Percentiles rank a stretch among this genome's conserved stretches.
These are phyloP conservation scores for Malassezia caprae DNA, from an alignment of 1,284 basidiomycete species.

Conservation along the genomic window DNA sequence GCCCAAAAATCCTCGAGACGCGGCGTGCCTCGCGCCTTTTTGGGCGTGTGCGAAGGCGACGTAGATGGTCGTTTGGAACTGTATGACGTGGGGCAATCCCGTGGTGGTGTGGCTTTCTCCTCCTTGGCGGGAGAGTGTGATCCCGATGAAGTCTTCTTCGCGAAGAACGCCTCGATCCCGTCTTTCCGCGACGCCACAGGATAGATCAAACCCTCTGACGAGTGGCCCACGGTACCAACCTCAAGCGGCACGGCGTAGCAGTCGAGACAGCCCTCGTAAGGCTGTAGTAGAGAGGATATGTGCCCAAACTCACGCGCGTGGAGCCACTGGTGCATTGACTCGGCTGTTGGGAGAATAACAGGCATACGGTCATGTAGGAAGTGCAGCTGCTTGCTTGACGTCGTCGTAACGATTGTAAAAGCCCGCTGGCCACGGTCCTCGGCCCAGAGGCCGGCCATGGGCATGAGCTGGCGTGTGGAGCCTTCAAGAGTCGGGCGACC, in stretches of 20 bases:
- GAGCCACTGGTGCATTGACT: slow-evolving; percentile 66
- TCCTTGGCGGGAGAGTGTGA: neutral
- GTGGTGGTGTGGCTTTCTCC: neutral
- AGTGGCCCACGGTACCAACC: slow-evolving; percentile 77
- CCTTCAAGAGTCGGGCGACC: slow-evolving; percentile 59
- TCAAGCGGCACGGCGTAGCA: slow-evolving; percentile 84
- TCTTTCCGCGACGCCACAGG: slow-evolving; percentile 70
- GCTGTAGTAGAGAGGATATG: slow-evolving; percentile 59
- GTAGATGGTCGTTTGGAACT: neutral
- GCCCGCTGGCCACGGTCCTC: slow-evolving; percentile 55
- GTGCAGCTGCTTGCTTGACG: slow-evolving; percentile 46
- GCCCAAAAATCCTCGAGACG: slow-evolving; percentile 9
- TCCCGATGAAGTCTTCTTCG: slow-evolving; percentile 45
- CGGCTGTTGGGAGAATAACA: slow-evolving; percentile 62
- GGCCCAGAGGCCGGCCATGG: slow-evolving; percentile 75
- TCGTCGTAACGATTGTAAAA: slow-evolving; percentile 79
- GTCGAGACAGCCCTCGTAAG: slow-evolving; percentile 57
- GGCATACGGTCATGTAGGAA: slow-evolving; percentile 76
- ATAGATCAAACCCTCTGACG: slow-evolving; percentile 70
- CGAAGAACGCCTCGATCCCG: slow-evolving; percentile 77
- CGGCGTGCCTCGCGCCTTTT: neutral
- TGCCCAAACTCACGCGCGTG: slow-evolving; percentile 10
- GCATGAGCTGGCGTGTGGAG: slow-evolving; percentile 61
- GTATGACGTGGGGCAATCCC: neutral
- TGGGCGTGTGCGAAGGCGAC: neutral